Base-by-base conservation (phyloP, 176 grass and related monocot species). In the Oryza brachyantha region DNA sequence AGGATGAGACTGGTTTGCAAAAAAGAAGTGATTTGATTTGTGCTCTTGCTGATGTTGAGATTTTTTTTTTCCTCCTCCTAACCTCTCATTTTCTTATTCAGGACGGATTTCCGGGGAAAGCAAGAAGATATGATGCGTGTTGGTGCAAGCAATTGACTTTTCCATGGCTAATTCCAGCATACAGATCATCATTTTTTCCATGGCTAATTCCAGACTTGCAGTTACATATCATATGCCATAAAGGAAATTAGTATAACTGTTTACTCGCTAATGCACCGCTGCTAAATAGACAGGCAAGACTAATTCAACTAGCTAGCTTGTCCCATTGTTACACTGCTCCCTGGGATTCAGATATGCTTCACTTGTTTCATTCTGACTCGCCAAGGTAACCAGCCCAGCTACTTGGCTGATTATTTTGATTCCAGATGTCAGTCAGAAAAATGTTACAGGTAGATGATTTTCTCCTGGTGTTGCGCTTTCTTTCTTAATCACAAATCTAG, bases 131-230 rank as follows among this genome's bases (percentile, higher is more conserved):
- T 31, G 45, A 48, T 65, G 43, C 73, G 14, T 72, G 66, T 64
- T 22, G 27, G 13, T 10, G 29, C 39, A 86, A 52, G 64, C 54
- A 81, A 70, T 27, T 70, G 84, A 76, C 72, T 76, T 76, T 70
- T 35, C 22, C 72, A 48, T 17, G 54, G 62, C 29, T 66, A 7
- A 4, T 32, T 32, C 31, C 42, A 45, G 10, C 13, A n/a, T 7
- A 22, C 21, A 52, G 5, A 52, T 21, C 5, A 48, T 48, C 17
- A 70, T 40, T 69, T 81, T 76, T 52, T n/a, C 46, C 46, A 50
- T 50, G 16, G 16, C 46, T 50, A 50, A 50, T 19, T 50, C 46
- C 46, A n/a, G n/a, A n/a, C n/a, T n/a, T n/a, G n/a, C n/a, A 77
- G 34, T 50, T 24, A 37, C 31, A 64, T 13, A 10, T 13, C 31